Evolutionary conservation across 2,329 filamentous ascomycete genomes (phyloP), one percentile per base, ranked within the genome.

Genomic region (Pseudocercospora fijiensis): DNA sequence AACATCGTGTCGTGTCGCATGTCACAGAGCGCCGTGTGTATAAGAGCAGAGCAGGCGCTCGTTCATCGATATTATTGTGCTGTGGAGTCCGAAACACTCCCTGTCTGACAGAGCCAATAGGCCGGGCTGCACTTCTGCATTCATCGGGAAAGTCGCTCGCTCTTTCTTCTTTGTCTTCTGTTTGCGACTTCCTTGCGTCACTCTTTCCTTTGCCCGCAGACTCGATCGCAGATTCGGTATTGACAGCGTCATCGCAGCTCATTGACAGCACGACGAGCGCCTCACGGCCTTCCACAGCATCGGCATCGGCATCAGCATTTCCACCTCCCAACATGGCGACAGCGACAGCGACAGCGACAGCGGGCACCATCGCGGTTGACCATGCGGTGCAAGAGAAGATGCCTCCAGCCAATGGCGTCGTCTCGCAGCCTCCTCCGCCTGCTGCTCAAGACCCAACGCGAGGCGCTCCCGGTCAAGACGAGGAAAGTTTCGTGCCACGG

Each of bases 401-500:
- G 28, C 7, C 53, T 20, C 4, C 53, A 10, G 16, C 9, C 28
- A 30, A 30, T 30, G 4, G 28, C 28, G 2, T 10, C 28, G 9
- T 43, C 7, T 57, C 55, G 10, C 55, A 37, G n/a, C 22, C 24
- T 16, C 9, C 10, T 13, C 20, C 55, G 10, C 20, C 55, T 4
- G 20, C 55, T 10, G 26, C 20, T 4, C 55, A 22, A 11, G 53
- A 52, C 18, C 51, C 53, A 3, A 27, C 43, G n/a, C 41, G 49
- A 30, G 45, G 22, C 5, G 51, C 26, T 16, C 58, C 27, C 51
- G 51, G 22, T n/a, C 51, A 61, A 30, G 58, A 52, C 18, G 62
- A 61, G 47, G 27, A 45, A 22, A 55, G 51, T 7, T 64, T 64
- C 37, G 58, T 59, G 37, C 62, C 62, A 8, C 53, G 43, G 24